Evolutionary conservation across 1,284 basidiomycete species (phyloP).

Genomic region (Exobasidium cylindrosporum): DNA sequence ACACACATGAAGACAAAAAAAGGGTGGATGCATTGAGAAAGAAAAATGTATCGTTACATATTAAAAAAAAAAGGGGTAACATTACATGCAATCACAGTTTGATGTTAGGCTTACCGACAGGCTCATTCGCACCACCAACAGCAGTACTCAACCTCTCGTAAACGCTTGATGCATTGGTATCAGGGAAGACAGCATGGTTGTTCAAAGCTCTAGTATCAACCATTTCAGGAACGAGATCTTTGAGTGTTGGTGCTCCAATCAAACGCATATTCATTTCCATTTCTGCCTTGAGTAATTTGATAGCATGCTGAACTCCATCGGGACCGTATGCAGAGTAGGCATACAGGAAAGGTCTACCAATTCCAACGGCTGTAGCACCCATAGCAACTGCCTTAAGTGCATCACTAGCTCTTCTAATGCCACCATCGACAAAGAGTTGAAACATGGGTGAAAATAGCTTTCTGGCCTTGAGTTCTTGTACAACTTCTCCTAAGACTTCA

Average conservation of each 20-base stretch:
- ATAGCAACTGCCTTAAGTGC: conserved; percentile 88
- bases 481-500: conserved; percentile 84
- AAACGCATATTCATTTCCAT: conserved; percentile 64
- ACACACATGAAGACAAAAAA: too few species aligned
- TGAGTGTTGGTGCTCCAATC: conserved; percentile 74
- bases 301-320: conserved; percentile 17
- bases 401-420: conserved; percentile 73
- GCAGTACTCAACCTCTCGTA: conserved; percentile 42
- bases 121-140: neutral
- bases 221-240: conserved; percentile 79
- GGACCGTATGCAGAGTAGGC: conserved; percentile 23
- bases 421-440: conserved; percentile 86
- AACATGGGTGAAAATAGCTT: conserved; percentile 67
- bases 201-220: conserved; percentile 74
- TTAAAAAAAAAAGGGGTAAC: too few species aligned
- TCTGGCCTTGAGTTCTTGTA: conserved; percentile 67
- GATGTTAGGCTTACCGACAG: conserved; percentile 2
- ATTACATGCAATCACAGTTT: conserved; percentile 2
- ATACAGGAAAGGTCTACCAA: conserved; percentile 58
- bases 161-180: conserved; percentile 33
- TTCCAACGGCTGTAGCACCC: conserved; percentile 74
- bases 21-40: too few species aligned
- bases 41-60: too few species aligned
- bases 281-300: conserved; percentile 62
- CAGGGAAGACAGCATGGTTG: conserved; percentile 39